Evolutionary conservation across 2,329 filamentous ascomycete genomes (phyloP), one percentile per base, ranked within the genome.

Genomic region (Aspergillus sojae): DNA sequence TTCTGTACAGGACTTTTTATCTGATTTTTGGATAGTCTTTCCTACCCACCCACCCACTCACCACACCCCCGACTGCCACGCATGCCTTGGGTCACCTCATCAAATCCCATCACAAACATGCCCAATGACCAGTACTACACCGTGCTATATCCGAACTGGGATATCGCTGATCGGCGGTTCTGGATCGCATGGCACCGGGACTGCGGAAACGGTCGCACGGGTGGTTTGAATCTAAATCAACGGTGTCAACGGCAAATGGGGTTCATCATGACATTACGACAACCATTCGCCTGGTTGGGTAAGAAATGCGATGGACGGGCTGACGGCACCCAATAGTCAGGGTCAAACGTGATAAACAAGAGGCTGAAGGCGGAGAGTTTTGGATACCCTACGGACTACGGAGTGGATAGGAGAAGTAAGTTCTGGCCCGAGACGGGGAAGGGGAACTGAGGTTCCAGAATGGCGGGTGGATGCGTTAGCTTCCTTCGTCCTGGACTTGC

Each of bases 371-470:
- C 52, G 52, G 32, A 55, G 32, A 55, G 19, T 54, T 55, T 55
- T 26, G 34, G 30, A 50, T 30, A n/a, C 19, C 19, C 30, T 12
- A 36, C 5, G 34, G 34, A 16, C 5, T 28, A 28, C 26, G 5
- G 26, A 28, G 34, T 16, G 21, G 39, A 55, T 12, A 55, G 52
- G 52, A 26, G 52, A 55, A n/a, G 52, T 39, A 55, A 23, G 52
- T 39, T 55, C 34, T 39, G 52, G 32, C 34, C 52, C 52, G 52
- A 55, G 32, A 55, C 52, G 52, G 52, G 52, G 52, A 55, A 55
- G 52, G n/a, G 52, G 32, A 55, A 55, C 12, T 39, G 52, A 39
- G 32, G 52, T 55, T 55, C 52, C 52, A 55, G 52, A 55, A 55
- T 55, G 32, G 32, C 52, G 52, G 52, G 52, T 39, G 32, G 52